A percentile compares a stretch with the other conserved stretches of the same genome.
These are phyloP conservation scores for Globisporangium solare DNA, from an alignment of 352 stramenopile genomes.

Conservation along the genomic window DNA sequence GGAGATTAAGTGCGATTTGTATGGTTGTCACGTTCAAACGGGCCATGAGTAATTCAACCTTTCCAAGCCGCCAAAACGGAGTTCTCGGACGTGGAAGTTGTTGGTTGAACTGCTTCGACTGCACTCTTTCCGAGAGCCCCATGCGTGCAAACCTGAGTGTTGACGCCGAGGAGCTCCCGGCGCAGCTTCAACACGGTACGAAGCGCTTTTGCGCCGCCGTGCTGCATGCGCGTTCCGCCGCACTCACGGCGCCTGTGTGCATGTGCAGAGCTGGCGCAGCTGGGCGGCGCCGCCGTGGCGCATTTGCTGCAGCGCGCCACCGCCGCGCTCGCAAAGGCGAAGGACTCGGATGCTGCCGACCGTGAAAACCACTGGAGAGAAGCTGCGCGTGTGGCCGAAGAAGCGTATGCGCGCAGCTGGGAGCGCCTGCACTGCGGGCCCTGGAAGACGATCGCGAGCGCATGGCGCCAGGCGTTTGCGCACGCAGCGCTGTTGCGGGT, in stretches of 20 bases:
- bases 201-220: too few relatives aligned
- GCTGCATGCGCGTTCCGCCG: neutral
- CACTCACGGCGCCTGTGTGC: neutral
- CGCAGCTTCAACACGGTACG: slow-evolving; percentile 26
- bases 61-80: neutral
- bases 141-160: neutral
- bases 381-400: slow-evolving; percentile 11
- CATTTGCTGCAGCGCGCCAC: slow-evolving; percentile 33
- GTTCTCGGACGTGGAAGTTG: too few relatives aligned
- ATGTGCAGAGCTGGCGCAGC: slow-evolving; percentile 31
- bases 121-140: too few relatives aligned
- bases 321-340: neutral
- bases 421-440: slow-evolving; percentile 67
- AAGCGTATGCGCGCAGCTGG: slow-evolving; percentile 62
- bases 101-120: too few relatives aligned
- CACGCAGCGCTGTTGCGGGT: slow-evolving; percentile 50
- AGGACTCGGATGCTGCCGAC: neutral
- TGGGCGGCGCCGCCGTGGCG: slow-evolving; percentile 39
- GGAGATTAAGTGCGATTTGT: neutral
- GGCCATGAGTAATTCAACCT: too few relatives aligned
- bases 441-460: slow-evolving; percentile 53
- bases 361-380: neutral
- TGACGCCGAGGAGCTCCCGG: neutral
- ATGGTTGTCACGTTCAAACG: too few relatives aligned
- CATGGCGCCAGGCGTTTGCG: slow-evolving; percentile 65